Percentiles rank a stretch among this genome's conserved stretches.
Evolutionary conservation across 345 rosid species (phyloP).

Genomic region (Rhodomyrtus tomentosa): DNA sequence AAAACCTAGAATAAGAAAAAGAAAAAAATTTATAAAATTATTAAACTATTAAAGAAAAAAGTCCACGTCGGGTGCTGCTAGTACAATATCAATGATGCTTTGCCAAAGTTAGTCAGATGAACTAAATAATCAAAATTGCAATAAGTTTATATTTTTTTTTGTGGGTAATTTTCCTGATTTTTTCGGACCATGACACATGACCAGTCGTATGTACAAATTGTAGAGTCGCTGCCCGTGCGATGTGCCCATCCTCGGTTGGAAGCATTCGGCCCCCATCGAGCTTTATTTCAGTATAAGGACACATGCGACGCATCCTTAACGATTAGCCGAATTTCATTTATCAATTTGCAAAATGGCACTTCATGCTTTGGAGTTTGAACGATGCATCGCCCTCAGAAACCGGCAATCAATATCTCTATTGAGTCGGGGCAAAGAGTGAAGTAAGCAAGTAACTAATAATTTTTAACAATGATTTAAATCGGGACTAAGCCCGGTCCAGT

Average conservation of each 20-base stretch:
- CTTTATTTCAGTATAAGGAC: neutral
- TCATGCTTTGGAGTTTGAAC: neutral
- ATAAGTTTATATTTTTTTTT: too few relatives aligned
- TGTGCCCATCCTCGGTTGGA: neutral
- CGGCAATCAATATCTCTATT: neutral
- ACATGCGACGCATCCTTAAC: neutral
- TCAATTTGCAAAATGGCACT: neutral
- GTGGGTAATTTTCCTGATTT: too few relatives aligned
- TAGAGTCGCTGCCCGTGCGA: neutral
- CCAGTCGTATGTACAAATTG: neutral
- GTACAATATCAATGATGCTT: too few relatives aligned
- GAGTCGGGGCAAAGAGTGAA: neutral
- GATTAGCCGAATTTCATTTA: neutral
- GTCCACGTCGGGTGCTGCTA: too few relatives aligned
- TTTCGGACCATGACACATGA: neutral
- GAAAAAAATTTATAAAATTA: too few relatives aligned
- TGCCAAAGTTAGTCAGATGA: too few relatives aligned
- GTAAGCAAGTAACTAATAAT: neutral
- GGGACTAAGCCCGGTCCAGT: neutral
- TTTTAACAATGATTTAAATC: neutral
- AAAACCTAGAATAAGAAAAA: too few relatives aligned
- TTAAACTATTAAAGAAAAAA: too few relatives aligned
- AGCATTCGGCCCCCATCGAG: neutral
- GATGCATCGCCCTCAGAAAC: neutral
- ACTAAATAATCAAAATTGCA: too few relatives aligned